phyloP scores from a whole-genome alignment of 2,329 filamentous ascomycete species.

The Talaromyces sp. region DNA sequence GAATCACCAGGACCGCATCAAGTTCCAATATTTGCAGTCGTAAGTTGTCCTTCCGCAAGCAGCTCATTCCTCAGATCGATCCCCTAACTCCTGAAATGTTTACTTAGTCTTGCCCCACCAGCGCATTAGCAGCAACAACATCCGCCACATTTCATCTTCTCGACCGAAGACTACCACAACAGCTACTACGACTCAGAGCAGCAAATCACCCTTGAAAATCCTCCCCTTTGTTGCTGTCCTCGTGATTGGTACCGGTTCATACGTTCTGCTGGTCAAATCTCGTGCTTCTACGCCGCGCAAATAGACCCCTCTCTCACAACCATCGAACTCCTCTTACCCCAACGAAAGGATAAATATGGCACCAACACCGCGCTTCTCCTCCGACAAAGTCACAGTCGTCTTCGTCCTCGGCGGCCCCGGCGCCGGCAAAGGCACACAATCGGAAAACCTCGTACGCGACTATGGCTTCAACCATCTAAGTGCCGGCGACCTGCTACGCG shows the following conservation, averaged over 20 bases:
- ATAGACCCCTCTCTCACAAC: slow-evolving; percentile 1
- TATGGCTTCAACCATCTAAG: slow-evolving; percentile 92
- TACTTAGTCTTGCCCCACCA: slow-evolving; percentile 13
- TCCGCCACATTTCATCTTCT: slow-evolving; percentile 14
- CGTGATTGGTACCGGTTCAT: slow-evolving; percentile 48
- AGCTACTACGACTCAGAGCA: slow-evolving; percentile 25
- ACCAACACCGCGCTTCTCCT: slow-evolving; percentile 68
- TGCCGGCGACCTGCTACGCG: slow-evolving; percentile 87
- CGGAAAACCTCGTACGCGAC: slow-evolving; percentile 77
- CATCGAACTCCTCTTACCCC: not conserved
- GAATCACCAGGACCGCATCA: not conserved
- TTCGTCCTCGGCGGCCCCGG: slow-evolving; percentile 96
- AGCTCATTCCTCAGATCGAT: not conserved
- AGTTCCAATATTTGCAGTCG: not conserved
- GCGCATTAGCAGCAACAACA: not conserved
- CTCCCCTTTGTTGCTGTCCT: slow-evolving; percentile 45
- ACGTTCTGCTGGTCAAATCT: slow-evolving; percentile 51
- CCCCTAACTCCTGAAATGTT: slow-evolving; percentile 9
- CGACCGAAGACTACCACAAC: not conserved
- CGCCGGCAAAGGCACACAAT: slow-evolving; percentile 95
- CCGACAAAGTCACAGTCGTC: slow-evolving; percentile 80
- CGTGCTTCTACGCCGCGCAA: slow-evolving; percentile 33
- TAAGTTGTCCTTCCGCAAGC: not conserved
- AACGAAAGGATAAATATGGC: slow-evolving; percentile 20
- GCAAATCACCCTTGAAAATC: slow-evolving; percentile 40